Conservation (phyloP, 345 rosid genomes). For the Salix suchowensis region DNA sequence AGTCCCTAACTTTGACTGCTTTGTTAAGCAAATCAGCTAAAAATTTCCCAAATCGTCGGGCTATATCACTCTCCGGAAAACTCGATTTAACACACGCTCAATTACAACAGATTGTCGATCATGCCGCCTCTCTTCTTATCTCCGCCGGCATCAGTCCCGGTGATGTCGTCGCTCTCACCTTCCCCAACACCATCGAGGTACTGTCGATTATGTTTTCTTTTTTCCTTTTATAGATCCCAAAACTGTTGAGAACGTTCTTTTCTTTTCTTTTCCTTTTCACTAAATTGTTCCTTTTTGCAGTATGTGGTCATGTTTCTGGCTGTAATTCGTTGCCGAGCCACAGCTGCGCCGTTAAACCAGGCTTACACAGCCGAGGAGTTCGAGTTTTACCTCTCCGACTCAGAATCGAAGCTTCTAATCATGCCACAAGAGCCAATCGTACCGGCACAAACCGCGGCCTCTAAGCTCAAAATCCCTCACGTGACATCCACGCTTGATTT, state of each 20-base stretch:
- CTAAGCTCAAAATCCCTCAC: constrained; percentile 45
- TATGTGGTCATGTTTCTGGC: constrained; percentile 68
- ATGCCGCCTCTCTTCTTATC: constrained; percentile 50
- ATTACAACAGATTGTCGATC: constrained; percentile 41
- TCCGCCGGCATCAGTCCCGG: constrained; percentile 48
- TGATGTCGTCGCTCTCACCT: constrained; percentile 62
- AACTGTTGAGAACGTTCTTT: neutral
- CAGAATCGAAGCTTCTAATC: constrained; percentile 56
- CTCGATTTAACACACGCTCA: constrained; percentile 41
- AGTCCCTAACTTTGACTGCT: constrained; percentile 36
- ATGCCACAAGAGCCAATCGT: constrained; percentile 32
- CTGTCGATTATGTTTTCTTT: neutral
- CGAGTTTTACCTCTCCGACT: constrained; percentile 68
- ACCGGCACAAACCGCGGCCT: constrained; percentile 50
- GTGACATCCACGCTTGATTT: constrained; percentile 35
- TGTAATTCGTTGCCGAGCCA: constrained; percentile 57
- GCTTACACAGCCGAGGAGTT: constrained; percentile 70
- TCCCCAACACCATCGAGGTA: constrained; percentile 73
- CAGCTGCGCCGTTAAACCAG: constrained; percentile 54
- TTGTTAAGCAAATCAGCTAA: constrained; percentile 40
- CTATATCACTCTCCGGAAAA: constrained; percentile 39
- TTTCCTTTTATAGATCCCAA: neutral
- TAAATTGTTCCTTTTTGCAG: constrained; percentile 27
- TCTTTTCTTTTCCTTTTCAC: neutral
- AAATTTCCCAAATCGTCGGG: constrained; percentile 40